Evolutionary conservation across 306 rosid genomes (phyloP).

Genomic region (Vigna angularis): DNA sequence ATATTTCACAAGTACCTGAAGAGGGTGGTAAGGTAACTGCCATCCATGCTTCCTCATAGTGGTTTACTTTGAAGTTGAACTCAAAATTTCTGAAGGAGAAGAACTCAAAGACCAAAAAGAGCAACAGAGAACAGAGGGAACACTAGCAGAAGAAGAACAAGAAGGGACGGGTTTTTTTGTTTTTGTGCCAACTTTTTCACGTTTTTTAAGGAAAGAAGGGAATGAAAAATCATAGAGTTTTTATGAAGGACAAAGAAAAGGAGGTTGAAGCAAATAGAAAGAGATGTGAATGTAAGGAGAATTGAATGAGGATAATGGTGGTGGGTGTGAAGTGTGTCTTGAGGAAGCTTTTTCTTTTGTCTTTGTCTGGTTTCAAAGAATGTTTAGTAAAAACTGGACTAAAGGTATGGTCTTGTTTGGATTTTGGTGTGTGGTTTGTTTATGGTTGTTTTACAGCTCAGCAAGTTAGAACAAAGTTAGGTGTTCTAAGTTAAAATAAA

Average conservation of each 20-base stretch:
- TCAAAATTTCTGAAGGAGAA: neutral
- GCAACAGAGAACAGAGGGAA: conserved; percentile 1
- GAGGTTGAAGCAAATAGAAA: conserved; percentile 21
- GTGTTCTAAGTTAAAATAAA: too few species aligned
- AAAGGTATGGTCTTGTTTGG: conserved; percentile 8
- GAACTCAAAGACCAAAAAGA: conserved; percentile 19
- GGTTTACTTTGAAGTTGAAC: conserved; percentile 27
- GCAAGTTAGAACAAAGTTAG: too few species aligned
- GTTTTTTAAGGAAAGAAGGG: conserved; percentile 33
- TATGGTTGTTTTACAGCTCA: conserved; percentile 27
- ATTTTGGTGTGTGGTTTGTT: neutral
- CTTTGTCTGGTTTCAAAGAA: conserved; percentile 51
- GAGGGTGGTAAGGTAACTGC: conserved; percentile 93
- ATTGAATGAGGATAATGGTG: conserved; percentile 35
- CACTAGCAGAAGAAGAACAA: conserved; percentile 18
- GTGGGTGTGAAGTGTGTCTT: conserved; percentile 36
- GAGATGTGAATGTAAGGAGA: conserved; percentile 36
- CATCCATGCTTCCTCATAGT: conserved; percentile 94
- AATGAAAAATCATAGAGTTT: conserved; percentile 48
- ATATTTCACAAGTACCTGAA: conserved; percentile 61
- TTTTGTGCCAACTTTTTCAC: conserved; percentile 42
- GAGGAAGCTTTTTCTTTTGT: conserved; percentile 57
- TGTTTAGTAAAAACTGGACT: neutral
- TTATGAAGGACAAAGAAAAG: conserved; percentile 26
- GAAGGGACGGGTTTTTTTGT: neutral